phyloP scores from a whole-genome alignment of 2,329 filamentous ascomycete species.

The Lizonia empirigonia region DNA sequence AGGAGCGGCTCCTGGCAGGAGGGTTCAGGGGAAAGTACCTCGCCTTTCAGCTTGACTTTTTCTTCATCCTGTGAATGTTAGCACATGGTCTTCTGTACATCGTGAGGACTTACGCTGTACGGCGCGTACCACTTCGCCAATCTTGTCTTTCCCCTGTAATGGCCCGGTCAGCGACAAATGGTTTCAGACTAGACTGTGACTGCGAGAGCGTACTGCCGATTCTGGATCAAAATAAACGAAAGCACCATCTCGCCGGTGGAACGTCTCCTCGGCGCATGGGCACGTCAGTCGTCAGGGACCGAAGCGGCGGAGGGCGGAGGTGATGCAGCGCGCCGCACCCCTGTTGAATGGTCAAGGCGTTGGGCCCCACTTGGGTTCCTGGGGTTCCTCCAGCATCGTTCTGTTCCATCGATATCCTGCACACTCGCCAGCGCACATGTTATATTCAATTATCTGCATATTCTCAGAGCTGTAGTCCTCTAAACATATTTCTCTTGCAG shows the following conservation, averaged over 20 bases:
- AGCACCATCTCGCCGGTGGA: slow-evolving; percentile 60
- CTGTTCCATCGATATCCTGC: neutral
- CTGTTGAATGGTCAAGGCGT: neutral
- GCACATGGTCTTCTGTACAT: slow-evolving; percentile 8
- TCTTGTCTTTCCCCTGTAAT: slow-evolving; percentile 87
- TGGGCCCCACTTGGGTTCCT: slow-evolving; percentile 1
- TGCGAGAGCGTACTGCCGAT: slow-evolving; percentile 69
- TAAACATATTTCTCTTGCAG: too few relatives aligned
- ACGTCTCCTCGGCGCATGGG: slow-evolving; percentile 17
- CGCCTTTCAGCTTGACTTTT: slow-evolving; percentile 98
- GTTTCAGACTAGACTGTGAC: neutral
- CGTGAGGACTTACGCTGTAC: slow-evolving; percentile 68
- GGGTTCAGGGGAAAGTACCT: slow-evolving; percentile 59
- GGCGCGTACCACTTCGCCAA: slow-evolving; percentile 99
- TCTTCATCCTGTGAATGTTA: slow-evolving; percentile 74
- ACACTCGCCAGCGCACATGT: too few relatives aligned
- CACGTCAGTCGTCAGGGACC: slow-evolving; percentile 13
- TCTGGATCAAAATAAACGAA: slow-evolving; percentile 89
- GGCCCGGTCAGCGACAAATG: slow-evolving; percentile 14
- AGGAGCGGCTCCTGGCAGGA: too few relatives aligned
- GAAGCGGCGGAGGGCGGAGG: slow-evolving; percentile 1
- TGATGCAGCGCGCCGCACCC: slow-evolving; percentile 7
- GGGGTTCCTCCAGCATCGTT: neutral
- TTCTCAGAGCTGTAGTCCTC: too few relatives aligned
- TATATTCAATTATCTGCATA: too few relatives aligned